These are phyloP conservation scores for Pseudocercospora crystallina DNA, from an alignment of 2,329 filamentous ascomycete genomes.

Conservation along the genomic window DNA sequence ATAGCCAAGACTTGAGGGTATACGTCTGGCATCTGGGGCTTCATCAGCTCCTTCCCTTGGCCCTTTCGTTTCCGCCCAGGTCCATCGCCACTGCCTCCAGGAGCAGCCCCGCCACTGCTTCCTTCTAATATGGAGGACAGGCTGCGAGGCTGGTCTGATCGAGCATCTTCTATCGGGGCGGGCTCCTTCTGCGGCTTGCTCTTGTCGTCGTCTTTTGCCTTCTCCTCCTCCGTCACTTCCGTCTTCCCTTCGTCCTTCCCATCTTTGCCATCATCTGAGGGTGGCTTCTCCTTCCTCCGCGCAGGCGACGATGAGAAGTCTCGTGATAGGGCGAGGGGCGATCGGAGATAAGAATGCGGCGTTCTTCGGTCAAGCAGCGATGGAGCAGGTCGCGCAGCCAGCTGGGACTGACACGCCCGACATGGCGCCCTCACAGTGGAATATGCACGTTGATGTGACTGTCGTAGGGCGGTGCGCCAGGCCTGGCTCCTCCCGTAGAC, in stretches of 20 bases:
- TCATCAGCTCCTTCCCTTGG: constrained; percentile 70
- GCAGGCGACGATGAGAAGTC: constrained; percentile 44
- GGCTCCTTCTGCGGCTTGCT: constrained; percentile 51
- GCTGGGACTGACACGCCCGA: constrained; percentile 28
- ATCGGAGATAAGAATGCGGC: constrained; percentile 23
- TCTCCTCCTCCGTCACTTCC: constrained; percentile 42
- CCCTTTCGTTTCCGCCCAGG: constrained; percentile 72
- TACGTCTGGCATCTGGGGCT: constrained; percentile 86
- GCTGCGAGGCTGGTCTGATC: too few species aligned
- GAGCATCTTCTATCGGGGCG: constrained; percentile 51
- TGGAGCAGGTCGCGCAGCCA: constrained; percentile 16
- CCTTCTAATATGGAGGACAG: constrained; percentile 45
- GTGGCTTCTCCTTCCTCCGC: constrained; percentile 57
- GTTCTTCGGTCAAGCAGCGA: constrained; percentile 20
- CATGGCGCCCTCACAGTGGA: constrained; percentile 28
- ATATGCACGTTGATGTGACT: constrained; percentile 32
- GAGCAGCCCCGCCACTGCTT: constrained; percentile 60
- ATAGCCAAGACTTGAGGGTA: constrained; percentile 98
- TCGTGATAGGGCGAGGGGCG: constrained; percentile 28
- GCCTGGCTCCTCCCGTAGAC: constrained; percentile 64
- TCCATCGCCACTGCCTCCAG: constrained; percentile 52
- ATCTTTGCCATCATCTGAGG: constrained; percentile 47
- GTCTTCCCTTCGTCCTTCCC: constrained; percentile 39
- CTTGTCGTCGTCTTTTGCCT: constrained; percentile 42
- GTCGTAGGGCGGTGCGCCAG: constrained; percentile 59